Conservation (phyloP, 2,329 filamentous ascomycete species). For the Cladosporium oxysporum region DNA sequence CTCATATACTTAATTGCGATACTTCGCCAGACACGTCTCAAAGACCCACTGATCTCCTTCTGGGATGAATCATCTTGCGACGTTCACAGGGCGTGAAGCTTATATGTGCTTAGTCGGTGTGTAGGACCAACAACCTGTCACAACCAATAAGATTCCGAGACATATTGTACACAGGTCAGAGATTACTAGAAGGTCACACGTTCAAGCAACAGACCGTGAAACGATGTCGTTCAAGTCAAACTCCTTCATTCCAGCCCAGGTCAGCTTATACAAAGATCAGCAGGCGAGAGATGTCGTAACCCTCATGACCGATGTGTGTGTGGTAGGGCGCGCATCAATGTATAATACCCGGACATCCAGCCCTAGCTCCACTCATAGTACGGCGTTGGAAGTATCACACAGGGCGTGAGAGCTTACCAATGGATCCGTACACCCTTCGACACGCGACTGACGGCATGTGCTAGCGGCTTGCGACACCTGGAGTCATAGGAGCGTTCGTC, state of each 20-base stretch:
- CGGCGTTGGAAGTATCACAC: neutral
- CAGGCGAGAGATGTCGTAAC: neutral
- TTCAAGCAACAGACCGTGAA: neutral
- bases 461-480: neutral
- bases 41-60: neutral
- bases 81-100: neutral
- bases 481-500: neutral
- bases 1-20: neutral
- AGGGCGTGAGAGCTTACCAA: constrained; percentile 4
- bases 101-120: neutral
- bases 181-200: neutral
- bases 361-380: neutral
- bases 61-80: neutral
- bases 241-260: neutral
- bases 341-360: neutral
- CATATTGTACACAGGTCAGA: neutral
- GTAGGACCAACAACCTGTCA: neutral
- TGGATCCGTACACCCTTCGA: neutral
- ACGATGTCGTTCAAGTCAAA: neutral
- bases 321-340: neutral
- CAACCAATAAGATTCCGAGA: neutral
- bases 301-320: neutral
- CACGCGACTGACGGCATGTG: neutral
- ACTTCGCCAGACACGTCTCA: neutral
- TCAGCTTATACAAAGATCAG: neutral